Base-by-base conservation (phyloP, 495 filamentous ascomycete species). In the Penicillium turbatum region DNA sequence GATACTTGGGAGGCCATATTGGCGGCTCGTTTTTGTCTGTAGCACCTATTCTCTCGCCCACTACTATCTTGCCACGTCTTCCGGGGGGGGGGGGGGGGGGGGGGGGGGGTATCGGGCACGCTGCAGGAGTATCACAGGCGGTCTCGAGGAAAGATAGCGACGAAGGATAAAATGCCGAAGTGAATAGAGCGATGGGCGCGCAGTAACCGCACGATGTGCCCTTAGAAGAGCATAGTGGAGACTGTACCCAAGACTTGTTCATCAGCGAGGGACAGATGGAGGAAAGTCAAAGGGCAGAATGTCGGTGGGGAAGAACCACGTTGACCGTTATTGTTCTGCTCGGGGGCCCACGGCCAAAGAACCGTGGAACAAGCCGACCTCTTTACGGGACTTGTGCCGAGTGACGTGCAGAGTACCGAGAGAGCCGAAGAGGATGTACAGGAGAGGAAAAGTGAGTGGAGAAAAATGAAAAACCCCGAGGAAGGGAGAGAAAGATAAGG, bases 1-100 rank as follows among this genome's bases (percentile, higher is more conserved):
- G 66, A 36, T 38, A 54, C 29, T 34, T 63, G 59, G 38, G 70
- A 48, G 53, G 67, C 62, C 73, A 75, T 75, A 50, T 32, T 57
- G 50, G 15, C 34, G 19, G 29, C 29, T 41, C 40, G 29, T 10
- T 30, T 35, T 31, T 11, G 15, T 15, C 1, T 24, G 30, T 35
- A 12, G 13, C 21, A 26, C 30, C 7, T 24, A 9, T 32, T 16
- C 3, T n/a, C 15, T 30, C 8, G 38, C 5, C 24, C 34, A 17
- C 21, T 6, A 5, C 9, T 36, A 16, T 53, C 15, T 21, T 39
- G 27, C 19, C 21, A 29, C 32, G 31, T 38, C 40, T 46, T 53
- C 40, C 51, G 51, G 19, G 5, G n/a, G n/a, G n/a, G n/a, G n/a
- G n/a, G n/a, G n/a, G n/a, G n/a, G n/a, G n/a, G n/a, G n/a, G n/a